Percentiles rank a stretch among this genome's conserved stretches.
Evolutionary conservation across 345 rosid species (phyloP).

Genomic region (Arabidopsis arenosa): DNA sequence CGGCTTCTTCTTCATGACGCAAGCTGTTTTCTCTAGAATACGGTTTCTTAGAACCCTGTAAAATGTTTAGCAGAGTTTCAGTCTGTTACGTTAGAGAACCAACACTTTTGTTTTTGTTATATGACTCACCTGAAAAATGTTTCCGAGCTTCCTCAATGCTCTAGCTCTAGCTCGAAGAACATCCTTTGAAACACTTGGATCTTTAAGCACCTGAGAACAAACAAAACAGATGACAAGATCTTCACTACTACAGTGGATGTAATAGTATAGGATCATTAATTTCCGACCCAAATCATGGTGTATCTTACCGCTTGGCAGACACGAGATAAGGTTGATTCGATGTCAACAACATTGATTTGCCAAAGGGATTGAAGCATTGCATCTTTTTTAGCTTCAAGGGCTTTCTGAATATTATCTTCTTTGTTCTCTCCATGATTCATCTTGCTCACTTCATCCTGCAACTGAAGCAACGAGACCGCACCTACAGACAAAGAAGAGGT

Average conservation of each 20-base stretch:
- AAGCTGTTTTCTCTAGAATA: constrained; percentile 82
- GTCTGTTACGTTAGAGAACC: background rate
- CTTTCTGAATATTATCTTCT: constrained; percentile 74
- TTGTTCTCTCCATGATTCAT: constrained; percentile 63
- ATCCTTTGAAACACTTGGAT: constrained; percentile 77
- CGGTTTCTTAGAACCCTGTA: constrained; percentile 78
- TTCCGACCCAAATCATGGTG: background rate
- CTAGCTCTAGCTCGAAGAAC: constrained; percentile 66
- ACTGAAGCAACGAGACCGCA: constrained; percentile 78
- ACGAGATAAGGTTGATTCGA: constrained; percentile 82
- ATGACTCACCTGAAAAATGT: constrained; percentile 75
- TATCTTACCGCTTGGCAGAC: constrained; percentile 80
- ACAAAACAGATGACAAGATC: constrained; percentile 10
- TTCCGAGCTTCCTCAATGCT: constrained; percentile 84
- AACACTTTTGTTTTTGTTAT: constrained; percentile 11
- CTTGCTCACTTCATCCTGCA: constrained; percentile 84
- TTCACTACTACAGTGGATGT: background rate
- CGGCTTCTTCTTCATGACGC: constrained; percentile 62
- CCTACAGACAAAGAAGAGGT: constrained; percentile 49
- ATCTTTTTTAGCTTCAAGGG: constrained; percentile 74
- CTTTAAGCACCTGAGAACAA: constrained; percentile 70
- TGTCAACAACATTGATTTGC: constrained; percentile 92
- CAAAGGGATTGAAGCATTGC: constrained; percentile 93
- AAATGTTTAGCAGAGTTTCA: constrained; percentile 15
- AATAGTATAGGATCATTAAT: background rate